Conservation (phyloP, 2,329 filamentous ascomycete species). For the Aspergillus bombycis region DNA sequence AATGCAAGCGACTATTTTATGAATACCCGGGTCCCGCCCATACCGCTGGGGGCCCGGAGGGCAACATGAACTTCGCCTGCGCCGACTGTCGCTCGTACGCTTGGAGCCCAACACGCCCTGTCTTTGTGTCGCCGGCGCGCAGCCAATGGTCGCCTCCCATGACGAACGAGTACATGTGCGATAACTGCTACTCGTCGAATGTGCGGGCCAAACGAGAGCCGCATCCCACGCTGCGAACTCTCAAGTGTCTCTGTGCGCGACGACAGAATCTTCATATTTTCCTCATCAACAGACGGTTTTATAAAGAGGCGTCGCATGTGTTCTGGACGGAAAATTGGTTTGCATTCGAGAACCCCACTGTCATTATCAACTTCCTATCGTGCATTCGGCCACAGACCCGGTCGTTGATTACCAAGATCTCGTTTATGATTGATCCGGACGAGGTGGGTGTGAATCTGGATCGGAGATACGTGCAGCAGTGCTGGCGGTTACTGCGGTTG, state of each 20-base stretch:
- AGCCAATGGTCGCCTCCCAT: slow-evolving; percentile 16
- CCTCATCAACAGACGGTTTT: neutral
- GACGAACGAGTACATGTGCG: slow-evolving; percentile 18
- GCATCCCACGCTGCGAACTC: neutral
- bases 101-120: neutral
- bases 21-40: neutral
- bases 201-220: slow-evolving; percentile 8
- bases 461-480: neutral
- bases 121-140: slow-evolving; percentile 14
- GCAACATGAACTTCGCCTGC: neutral
- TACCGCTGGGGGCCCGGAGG: neutral
- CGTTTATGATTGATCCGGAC: slow-evolving; percentile 10
- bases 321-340: slow-evolving; percentile 22
- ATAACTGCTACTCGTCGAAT: slow-evolving; percentile 17
- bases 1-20: neutral
- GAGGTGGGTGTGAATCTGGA: neutral
- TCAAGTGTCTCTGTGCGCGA: neutral
- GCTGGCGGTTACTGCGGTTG: neutral
- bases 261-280: neutral
- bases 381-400: slow-evolving; percentile 20
- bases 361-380: slow-evolving; percentile 14
- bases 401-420: slow-evolving; percentile 19
- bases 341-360: slow-evolving; percentile 16
- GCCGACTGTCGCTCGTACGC: neutral
- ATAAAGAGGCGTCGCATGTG: slow-evolving; percentile 15